A percentile compares a stretch with the other conserved stretches of the same genome.
phyloP scores from a whole-genome alignment of 345 rosid genomes.

The Citrus hindsii region DNA sequence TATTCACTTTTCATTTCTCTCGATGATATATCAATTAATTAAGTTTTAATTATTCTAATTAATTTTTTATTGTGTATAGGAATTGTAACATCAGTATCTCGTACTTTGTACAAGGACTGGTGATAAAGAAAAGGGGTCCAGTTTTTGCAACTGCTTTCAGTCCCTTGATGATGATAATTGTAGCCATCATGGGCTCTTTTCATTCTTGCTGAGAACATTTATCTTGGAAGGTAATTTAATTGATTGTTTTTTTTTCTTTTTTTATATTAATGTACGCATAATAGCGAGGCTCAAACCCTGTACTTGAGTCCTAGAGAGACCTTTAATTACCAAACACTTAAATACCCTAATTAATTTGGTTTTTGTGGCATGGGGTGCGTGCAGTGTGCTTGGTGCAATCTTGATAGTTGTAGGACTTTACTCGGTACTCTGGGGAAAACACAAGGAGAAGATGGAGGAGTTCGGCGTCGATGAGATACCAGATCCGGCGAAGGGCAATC shows the following conservation, averaged over 20 bases:
- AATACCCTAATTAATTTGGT: neutral
- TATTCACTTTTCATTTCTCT: neutral
- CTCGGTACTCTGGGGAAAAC: conserved; percentile 87
- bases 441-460: conserved; percentile 45
- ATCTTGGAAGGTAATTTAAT: conserved; percentile 68
- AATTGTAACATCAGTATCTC: conserved; percentile 90
- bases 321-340: neutral
- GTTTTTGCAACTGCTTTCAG: conserved; percentile 95
- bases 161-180: conserved; percentile 86
- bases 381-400: conserved; percentile 64
- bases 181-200: conserved; percentile 89
- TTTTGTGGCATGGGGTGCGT: neutral
- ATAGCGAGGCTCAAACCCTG: too few species aligned
- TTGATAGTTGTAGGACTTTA: conserved; percentile 73
- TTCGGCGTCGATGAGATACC: conserved; percentile 21
- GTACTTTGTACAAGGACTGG: conserved; percentile 93
- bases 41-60: neutral
- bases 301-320: too few species aligned
- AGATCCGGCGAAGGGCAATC: conserved; percentile 36
- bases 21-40: neutral
- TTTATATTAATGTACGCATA: too few species aligned
- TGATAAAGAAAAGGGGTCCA: conserved; percentile 80
- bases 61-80: conserved; percentile 33
- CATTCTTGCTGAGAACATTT: conserved; percentile 79
- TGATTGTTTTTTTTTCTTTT: too few species aligned